Conservation (phyloP, 1,284 basidiomycete species). For the Ustilago xerochloae region DNA sequence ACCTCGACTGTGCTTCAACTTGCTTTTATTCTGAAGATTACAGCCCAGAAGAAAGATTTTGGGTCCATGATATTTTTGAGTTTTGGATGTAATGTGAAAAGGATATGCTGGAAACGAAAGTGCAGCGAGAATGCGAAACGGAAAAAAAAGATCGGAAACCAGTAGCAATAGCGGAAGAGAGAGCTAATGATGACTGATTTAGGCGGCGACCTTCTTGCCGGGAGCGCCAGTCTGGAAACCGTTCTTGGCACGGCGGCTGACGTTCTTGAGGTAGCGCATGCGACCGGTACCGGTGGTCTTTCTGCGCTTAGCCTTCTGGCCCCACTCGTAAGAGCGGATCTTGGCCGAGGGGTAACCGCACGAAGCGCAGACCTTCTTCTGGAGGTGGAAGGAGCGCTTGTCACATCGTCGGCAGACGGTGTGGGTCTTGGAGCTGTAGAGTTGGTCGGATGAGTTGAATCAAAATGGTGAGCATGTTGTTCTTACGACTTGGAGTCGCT, state of each 20-base stretch:
- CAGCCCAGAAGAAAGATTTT: slow-evolving; percentile 15
- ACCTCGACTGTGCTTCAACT: slow-evolving; percentile 13
- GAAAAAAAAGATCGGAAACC: slow-evolving; percentile 11
- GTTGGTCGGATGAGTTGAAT: not conserved
- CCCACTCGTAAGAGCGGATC: slow-evolving; percentile 96
- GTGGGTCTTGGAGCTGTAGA: slow-evolving; percentile 92
- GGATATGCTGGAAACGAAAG: slow-evolving; percentile 26
- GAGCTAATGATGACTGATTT: slow-evolving; percentile 30
- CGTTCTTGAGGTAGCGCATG: slow-evolving; percentile 89
- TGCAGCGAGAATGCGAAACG: slow-evolving; percentile 20
- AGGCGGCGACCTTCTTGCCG: slow-evolving; percentile 64
- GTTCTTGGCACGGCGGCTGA: slow-evolving; percentile 77
- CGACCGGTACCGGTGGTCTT: slow-evolving; percentile 97
- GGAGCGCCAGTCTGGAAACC: slow-evolving; percentile 75
- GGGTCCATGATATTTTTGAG: slow-evolving; percentile 5
- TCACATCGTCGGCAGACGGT: slow-evolving; percentile 85
- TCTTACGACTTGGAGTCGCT: not conserved
- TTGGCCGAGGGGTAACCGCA: slow-evolving; percentile 97
- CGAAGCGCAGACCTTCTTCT: slow-evolving; percentile 95
- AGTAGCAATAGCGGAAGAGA: slow-evolving; percentile 4
- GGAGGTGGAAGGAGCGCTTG: slow-evolving; percentile 91
- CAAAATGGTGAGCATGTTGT: slow-evolving; percentile 28
- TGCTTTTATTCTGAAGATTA: not conserved
- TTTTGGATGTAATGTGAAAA: not conserved
- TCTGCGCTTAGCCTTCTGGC: slow-evolving; percentile 97